Conservation (phyloP, 345 rosid genomes). For the Gossypium stocksii region DNA sequence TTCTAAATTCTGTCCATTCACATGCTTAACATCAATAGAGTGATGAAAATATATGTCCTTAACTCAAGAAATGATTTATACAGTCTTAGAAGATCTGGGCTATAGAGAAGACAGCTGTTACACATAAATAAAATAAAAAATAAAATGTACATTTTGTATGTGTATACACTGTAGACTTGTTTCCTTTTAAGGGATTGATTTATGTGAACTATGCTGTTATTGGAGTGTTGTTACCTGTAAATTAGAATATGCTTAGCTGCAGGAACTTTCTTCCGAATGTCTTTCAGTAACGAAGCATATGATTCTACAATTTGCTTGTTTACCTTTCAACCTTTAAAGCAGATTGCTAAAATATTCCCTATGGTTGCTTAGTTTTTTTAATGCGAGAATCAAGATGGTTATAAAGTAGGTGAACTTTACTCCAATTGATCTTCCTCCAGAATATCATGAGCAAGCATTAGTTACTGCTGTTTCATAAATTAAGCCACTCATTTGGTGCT, state of each 20-base stretch:
- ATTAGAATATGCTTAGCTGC: neutral
- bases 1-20: neutral
- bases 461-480: neutral
- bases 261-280: too few relatives aligned
- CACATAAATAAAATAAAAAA: neutral
- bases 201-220: neutral
- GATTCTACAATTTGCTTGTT: too few relatives aligned
- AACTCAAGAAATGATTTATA: slow-evolving; percentile 1
- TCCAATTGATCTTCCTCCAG: too few relatives aligned
- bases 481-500: neutral
- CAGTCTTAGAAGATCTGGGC: neutral
- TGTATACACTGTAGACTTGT: too few relatives aligned
- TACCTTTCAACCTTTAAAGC: too few relatives aligned
- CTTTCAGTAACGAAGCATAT: too few relatives aligned
- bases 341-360: too few relatives aligned
- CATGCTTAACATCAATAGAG: neutral
- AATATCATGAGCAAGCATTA: neutral
- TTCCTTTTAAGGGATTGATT: too few relatives aligned
- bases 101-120: neutral
- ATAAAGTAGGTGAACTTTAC: too few relatives aligned
- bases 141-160: neutral
- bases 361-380: too few relatives aligned
- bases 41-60: neutral
- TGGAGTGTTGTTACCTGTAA: neutral
- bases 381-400: too few relatives aligned